Evolutionary conservation across 345 rosid genomes (phyloP).

Genomic region (Syzygium aromaticum): DNA sequence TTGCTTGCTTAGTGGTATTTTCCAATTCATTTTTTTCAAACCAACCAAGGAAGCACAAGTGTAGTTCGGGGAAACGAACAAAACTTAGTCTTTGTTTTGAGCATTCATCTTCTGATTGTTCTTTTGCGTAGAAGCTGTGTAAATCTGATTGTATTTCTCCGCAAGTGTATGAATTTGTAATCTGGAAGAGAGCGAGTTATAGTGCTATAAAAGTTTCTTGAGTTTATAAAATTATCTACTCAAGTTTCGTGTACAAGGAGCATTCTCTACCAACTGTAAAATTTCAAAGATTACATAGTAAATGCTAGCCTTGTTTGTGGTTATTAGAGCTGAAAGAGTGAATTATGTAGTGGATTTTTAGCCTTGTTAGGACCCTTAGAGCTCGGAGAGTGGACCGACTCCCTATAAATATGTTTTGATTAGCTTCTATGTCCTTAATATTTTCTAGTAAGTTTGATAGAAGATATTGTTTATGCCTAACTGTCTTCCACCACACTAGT

Average conservation of each 20-base stretch:
- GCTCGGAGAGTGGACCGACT: too few species aligned
- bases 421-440: too few species aligned
- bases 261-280: background rate
- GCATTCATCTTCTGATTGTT: background rate
- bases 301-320: background rate
- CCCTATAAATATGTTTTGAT: too few species aligned
- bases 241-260: background rate
- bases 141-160: background rate
- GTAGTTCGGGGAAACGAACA: too few species aligned
- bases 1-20: too few species aligned
- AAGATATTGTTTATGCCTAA: too few species aligned
- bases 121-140: background rate
- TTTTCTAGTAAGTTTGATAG: too few species aligned
- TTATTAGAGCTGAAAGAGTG: too few species aligned
- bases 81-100: background rate
- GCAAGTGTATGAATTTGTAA: background rate
- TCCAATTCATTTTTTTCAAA: too few species aligned
- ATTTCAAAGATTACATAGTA: background rate
- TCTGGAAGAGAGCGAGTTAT: background rate
- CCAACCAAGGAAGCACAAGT: too few species aligned
- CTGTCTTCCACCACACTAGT: background rate
- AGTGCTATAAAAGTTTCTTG: background rate
- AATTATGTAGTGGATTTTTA: too few species aligned
- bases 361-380: too few species aligned
- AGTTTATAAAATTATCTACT: background rate